A percentile compares a stretch with the other conserved stretches of the same genome.
phyloP scores from a whole-genome alignment of 2,329 filamentous ascomycete species.

The Cladosporium sp. region DNA sequence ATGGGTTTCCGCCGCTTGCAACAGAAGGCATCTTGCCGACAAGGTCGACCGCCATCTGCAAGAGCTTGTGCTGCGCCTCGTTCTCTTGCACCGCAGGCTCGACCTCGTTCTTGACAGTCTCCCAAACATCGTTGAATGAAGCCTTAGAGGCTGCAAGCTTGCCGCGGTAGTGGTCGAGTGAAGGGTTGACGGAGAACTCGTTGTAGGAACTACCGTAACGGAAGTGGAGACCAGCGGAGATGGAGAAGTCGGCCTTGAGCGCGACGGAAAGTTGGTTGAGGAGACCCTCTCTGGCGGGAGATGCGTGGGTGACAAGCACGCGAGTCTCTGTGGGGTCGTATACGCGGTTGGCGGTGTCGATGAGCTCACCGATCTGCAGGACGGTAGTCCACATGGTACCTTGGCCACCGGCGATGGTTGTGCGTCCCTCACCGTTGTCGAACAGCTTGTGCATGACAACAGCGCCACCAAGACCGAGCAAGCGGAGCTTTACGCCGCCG shows the following conservation, averaged over 20 bases:
- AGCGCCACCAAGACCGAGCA: slow-evolving; percentile 89
- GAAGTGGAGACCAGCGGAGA: slow-evolving; percentile 97
- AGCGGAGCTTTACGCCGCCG: slow-evolving; percentile 90
- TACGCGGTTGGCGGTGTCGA: slow-evolving; percentile 96
- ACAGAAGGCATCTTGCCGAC: slow-evolving; percentile 98
- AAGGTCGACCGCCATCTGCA: slow-evolving; percentile 87
- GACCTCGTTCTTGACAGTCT: slow-evolving; percentile 94
- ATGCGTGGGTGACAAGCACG: slow-evolving; percentile 95
- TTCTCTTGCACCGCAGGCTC: slow-evolving; percentile 93
- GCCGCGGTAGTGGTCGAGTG: slow-evolving; percentile 95
- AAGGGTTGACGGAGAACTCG: slow-evolving; percentile 98
- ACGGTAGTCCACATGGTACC: slow-evolving; percentile 99
- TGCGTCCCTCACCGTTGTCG: slow-evolving; percentile 96
- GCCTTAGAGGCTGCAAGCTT: slow-evolving; percentile 98
- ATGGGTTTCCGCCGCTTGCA: slow-evolving; percentile 93
- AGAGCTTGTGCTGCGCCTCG: slow-evolving; percentile 86
- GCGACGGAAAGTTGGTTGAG: slow-evolving; percentile 97
- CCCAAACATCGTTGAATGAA: slow-evolving; percentile 99
- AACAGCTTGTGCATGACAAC: slow-evolving; percentile 99
- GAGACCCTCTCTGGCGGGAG: slow-evolving; percentile 92
- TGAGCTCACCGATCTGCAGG: slow-evolving; percentile 95
- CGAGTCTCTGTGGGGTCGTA: slow-evolving; percentile 98
- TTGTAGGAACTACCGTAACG: slow-evolving; percentile 99
- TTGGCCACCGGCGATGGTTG: slow-evolving; percentile 96
- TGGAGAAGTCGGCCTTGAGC: slow-evolving; percentile 95